Base-by-base conservation (phyloP, 1,284 basidiomycete genomes). In the Fistulina hepatica region DNA sequence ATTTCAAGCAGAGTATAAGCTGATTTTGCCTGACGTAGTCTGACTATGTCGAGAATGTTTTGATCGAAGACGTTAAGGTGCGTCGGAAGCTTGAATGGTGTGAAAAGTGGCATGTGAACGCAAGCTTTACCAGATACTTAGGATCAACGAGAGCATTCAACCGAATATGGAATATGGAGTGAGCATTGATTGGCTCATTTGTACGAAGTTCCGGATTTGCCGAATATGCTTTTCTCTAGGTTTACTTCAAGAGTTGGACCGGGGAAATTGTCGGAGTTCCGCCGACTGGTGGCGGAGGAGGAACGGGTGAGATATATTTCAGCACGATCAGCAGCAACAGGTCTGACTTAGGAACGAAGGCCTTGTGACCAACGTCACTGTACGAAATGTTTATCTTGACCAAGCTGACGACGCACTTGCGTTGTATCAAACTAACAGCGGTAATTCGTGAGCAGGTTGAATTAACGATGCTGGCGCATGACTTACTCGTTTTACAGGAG, bases 201-300 rank as follows among this genome's bases (percentile, higher is more conserved):
- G 13, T 12, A 15, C 26, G 9, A 9, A 10, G 3, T 32, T 16
- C 36, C 13, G 21, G 4, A 24, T 11, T 2, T 10, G 10, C 9
- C 16, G 20, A 35, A 40, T 31, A n/a, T 50, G 34, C 50, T 20
- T 17, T 9, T 25, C 22, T 15, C 30, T 21, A 76, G 64, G 63
- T 76, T 6, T 79, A 78, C 53, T 70, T 79, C 58, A 80, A 80
- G 55, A 67, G 71, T 0, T 80, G 74, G 73, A 67, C 69, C 13
- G 76, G 67, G 8, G 60, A 64, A 11, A 60, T 67, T 5, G 64
- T 71, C 43, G 76, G 75, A 3, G 55, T 51, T 12, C 76, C 76
- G 6, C 77, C 76, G 1, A 76, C 70, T 17, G 74, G 73, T 13
- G 77, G 76, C 7, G 78, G 78, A 4, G 76, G 70, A 7, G 76